phyloP scores from a whole-genome alignment of 257 asterid genomes.

The Przewalskia tangutica region DNA sequence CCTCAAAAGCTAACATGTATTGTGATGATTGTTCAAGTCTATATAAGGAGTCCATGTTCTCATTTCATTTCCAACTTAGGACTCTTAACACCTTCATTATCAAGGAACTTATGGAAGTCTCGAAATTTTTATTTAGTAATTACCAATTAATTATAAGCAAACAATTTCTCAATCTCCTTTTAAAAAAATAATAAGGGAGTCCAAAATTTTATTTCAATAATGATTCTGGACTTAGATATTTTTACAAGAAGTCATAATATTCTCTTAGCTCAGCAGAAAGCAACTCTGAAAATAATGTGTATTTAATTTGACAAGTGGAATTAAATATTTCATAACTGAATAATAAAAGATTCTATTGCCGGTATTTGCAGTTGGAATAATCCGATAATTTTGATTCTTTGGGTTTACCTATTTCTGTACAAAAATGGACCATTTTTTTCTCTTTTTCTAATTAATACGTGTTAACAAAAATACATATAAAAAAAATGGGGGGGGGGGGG shows the following conservation, averaged over 20 bases:
- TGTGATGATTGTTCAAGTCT: too few relatives aligned
- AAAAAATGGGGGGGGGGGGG: not conserved
- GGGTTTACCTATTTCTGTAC: not conserved
- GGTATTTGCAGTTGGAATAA: conserved; percentile 12
- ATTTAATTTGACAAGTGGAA: not conserved
- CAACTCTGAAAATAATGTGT: conserved; percentile 1
- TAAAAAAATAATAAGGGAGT: not conserved
- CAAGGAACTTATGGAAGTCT: not conserved
- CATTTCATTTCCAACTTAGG: too few relatives aligned
- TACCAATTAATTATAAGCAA: too few relatives aligned
- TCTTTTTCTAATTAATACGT: not conserved
- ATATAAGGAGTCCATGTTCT: too few relatives aligned
- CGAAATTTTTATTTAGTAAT: not conserved
- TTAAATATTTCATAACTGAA: not conserved
- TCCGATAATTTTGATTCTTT: conserved; percentile 20
- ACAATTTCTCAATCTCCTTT: too few relatives aligned
- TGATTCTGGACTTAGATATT: not conserved
- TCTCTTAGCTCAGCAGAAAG: not conserved
- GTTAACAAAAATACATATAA: not conserved
- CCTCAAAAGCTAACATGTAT: too few relatives aligned
- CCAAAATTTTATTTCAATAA: not conserved
- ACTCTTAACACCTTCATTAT: not conserved
- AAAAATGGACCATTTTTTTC: not conserved
- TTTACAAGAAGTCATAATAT: not conserved
- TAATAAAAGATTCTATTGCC: conserved; percentile 23